A percentile compares a stretch with the other conserved stretches of the same genome.
phyloP scores from a whole-genome alignment of 306 rosid species.

The Castanospermum australe region DNA sequence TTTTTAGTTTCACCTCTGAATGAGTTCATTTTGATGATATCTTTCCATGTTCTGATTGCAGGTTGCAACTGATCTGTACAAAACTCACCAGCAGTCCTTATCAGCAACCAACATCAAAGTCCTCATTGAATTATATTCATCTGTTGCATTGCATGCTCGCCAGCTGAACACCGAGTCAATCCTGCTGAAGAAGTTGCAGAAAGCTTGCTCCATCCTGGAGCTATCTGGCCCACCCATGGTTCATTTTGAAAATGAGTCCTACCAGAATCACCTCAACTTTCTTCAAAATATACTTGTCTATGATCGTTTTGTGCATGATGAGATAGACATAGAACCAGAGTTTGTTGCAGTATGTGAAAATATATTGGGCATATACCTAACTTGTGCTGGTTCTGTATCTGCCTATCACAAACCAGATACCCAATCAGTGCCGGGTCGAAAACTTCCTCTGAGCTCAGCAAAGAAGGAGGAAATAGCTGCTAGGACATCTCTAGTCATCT shows the following conservation, averaged over 20 bases:
- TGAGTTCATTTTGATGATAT: conserved; percentile 24
- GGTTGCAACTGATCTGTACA: conserved; percentile 74
- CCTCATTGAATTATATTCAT: conserved; percentile 68
- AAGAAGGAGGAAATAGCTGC: conserved; percentile 92
- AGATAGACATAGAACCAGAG: conserved; percentile 64
- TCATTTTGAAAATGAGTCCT: conserved; percentile 95
- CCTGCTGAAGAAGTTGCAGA: conserved; percentile 78
- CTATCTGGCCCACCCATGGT: conserved; percentile 89
- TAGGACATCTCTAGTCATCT: conserved; percentile 69
- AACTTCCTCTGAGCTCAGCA: conserved; percentile 75
- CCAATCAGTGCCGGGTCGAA: conserved; percentile 48
- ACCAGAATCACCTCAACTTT: conserved; percentile 72
- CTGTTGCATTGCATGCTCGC: conserved; percentile 76
- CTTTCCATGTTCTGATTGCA: conserved; percentile 31
- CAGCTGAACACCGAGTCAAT: conserved; percentile 60
- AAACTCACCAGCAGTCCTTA: conserved; percentile 51
- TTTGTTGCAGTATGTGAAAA: conserved; percentile 65
- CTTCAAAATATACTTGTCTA: conserved; percentile 47
- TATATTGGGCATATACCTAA: conserved; percentile 71
- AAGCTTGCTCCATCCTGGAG: conserved; percentile 86
- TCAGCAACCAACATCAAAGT: conserved; percentile 56
- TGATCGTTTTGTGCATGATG: conserved; percentile 31
- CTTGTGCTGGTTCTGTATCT: conserved; percentile 57
- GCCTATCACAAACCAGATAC: conserved; percentile 33
- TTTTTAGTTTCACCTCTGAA: conserved; percentile 1